Percentiles rank a stretch among this genome's conserved stretches.
Conservation (phyloP, 2,329 filamentous ascomycete genomes). For the Onygenales sp. region DNA sequence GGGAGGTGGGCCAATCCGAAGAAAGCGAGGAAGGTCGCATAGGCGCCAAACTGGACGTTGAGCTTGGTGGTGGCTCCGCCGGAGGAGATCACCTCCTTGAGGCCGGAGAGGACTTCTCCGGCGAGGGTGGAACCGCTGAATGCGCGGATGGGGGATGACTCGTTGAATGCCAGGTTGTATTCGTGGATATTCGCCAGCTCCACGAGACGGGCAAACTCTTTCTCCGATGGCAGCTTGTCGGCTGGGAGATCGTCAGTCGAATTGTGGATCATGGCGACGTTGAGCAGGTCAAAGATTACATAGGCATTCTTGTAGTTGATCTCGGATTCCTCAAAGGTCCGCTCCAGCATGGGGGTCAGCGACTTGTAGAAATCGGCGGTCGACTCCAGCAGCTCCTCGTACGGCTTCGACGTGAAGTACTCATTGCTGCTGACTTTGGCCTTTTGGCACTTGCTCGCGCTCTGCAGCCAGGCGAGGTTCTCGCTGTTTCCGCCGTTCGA, state of each 20-base stretch:
- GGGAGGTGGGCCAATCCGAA: constrained; percentile 50
- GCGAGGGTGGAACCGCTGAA: constrained; percentile 55
- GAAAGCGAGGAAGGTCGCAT: constrained; percentile 52
- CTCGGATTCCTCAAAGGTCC: constrained; percentile 38
- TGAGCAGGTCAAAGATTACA: constrained; percentile 55
- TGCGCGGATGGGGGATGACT: constrained; percentile 36
- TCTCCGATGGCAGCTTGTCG: constrained; percentile 48
- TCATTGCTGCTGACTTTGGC: constrained; percentile 46
- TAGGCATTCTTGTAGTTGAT: constrained; percentile 56
- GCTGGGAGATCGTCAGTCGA: constrained; percentile 47
- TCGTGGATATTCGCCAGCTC: constrained; percentile 72
- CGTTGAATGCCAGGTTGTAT: constrained; percentile 74
- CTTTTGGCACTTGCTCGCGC: constrained; percentile 45
- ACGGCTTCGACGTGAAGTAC: constrained; percentile 46
- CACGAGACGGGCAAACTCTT: constrained; percentile 53
- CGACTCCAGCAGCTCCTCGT: constrained; percentile 36
- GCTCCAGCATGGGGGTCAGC: constrained; percentile 42
- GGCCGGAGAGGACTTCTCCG: constrained; percentile 46
- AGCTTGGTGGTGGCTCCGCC: constrained; percentile 29
- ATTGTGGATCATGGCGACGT: constrained; percentile 56
- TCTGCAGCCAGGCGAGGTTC: constrained; percentile 50
- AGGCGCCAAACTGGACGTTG: constrained; percentile 52
- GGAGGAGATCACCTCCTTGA: constrained; percentile 32
- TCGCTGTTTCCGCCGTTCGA: constrained; percentile 51
- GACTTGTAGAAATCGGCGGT: constrained; percentile 49